A percentile compares a stretch with the other conserved stretches of the same genome.
phyloP scores from a whole-genome alignment of 2,329 filamentous ascomycete species.

The Phaeomoniella chlamydospora region DNA sequence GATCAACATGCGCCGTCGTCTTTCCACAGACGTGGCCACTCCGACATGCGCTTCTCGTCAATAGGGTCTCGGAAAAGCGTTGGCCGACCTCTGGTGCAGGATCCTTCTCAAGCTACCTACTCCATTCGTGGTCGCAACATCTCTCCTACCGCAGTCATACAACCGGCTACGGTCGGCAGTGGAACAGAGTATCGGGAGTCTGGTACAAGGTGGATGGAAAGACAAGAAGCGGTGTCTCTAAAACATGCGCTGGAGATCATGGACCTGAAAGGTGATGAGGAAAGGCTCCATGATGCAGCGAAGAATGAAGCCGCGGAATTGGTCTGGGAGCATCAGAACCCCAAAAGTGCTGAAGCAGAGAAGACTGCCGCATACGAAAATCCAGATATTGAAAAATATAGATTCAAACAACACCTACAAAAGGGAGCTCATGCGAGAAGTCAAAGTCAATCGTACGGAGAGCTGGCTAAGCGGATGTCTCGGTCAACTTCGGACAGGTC shows the following conservation, averaged over 20 bases:
- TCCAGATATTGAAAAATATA: slow-evolving; percentile 23
- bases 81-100: slow-evolving; percentile 23
- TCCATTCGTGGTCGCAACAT: slow-evolving; percentile 18
- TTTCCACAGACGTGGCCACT: background rate
- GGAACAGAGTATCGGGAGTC: slow-evolving; percentile 37
- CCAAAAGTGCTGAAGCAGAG: slow-evolving; percentile 32
- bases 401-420: slow-evolving; percentile 27
- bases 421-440: slow-evolving; percentile 29
- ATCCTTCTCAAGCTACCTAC: slow-evolving; percentile 15
- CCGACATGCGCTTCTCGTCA: background rate
- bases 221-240: slow-evolving; percentile 41
- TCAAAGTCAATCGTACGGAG: slow-evolving; percentile 16
- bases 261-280: slow-evolving; percentile 40
- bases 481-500: slow-evolving; percentile 11
- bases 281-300: slow-evolving; percentile 38
- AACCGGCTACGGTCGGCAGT: slow-evolving; percentile 19
- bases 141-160: slow-evolving; percentile 19
- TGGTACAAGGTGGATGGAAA: slow-evolving; percentile 39
- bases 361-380: slow-evolving; percentile 32
- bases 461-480: slow-evolving; percentile 5
- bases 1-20: slow-evolving; percentile 3
- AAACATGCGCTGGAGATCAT: slow-evolving; percentile 43
- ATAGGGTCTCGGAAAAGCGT: slow-evolving; percentile 5
- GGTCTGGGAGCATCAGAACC: slow-evolving; percentile 48
- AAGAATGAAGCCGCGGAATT: slow-evolving; percentile 49